Conservation (phyloP, 805 yeast genomes). For the Aciculoconidium aculeatum region DNA sequence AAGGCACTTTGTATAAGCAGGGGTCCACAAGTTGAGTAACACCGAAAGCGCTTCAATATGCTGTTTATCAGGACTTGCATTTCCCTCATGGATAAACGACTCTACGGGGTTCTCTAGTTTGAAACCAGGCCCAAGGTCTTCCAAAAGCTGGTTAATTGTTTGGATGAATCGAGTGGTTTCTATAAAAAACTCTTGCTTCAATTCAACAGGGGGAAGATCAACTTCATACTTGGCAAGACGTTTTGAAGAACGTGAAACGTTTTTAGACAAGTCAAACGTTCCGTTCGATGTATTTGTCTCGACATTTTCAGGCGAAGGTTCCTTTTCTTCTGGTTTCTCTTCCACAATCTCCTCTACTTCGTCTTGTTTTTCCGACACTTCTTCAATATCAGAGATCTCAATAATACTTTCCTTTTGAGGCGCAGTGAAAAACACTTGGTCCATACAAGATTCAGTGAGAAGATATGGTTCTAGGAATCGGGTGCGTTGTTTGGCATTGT, state of each 20-base stretch:
- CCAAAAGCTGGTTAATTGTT: constrained; percentile 14
- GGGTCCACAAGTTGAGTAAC: constrained; percentile 6
- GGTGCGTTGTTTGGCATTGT: constrained; percentile 32
- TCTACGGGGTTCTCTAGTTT: too few species aligned
- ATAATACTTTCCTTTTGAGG: too few species aligned
- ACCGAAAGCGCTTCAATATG: too few species aligned
- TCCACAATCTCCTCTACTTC: constrained; percentile 12
- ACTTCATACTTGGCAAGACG: constrained; percentile 24
- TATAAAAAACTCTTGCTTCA: constrained; percentile 19
- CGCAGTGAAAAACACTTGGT: too few species aligned
- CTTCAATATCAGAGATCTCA: too few species aligned
- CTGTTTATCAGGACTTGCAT: too few species aligned
- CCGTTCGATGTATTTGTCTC: constrained; percentile 11
- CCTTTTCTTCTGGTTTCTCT: constrained; percentile 1
- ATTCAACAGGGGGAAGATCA: constrained; percentile 16
- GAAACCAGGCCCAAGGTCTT: too few species aligned
- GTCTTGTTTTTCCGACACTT: constrained; percentile 8
- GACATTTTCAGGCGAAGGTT: neutral
- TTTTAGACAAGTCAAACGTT: constrained; percentile 12
- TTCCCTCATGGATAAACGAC: too few species aligned
- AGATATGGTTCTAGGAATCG: too few species aligned
- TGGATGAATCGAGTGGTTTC: constrained; percentile 23
- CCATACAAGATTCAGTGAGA: too few species aligned
- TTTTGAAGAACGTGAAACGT: constrained; percentile 25
- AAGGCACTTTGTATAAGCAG: constrained; percentile 2